Evolutionary conservation across 176 grass and related monocot species (phyloP).

Genomic region (Stipa capillata): DNA sequence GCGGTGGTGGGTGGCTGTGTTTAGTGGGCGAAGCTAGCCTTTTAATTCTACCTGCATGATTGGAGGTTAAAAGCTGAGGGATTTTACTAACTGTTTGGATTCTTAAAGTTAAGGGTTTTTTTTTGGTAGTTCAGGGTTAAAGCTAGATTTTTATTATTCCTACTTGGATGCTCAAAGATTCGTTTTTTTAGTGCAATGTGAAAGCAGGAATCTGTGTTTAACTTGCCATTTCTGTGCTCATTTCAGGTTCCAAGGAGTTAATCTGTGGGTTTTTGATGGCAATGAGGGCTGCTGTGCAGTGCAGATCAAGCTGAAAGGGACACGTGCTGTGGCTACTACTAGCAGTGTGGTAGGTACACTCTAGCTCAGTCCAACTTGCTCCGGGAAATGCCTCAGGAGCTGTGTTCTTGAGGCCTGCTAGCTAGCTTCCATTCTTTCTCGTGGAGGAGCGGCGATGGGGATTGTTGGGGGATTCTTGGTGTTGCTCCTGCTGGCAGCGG

Average conservation of each 20-base stretch:
- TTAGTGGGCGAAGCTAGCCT: neutral
- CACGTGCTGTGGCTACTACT: constrained; percentile 1
- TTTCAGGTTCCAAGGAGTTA: constrained; percentile 22
- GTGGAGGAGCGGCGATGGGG: constrained; percentile 29
- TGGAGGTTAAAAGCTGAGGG: constrained; percentile 8
- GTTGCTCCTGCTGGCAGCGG: constrained; percentile 38
- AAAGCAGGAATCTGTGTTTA: neutral
- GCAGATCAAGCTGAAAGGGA: constrained; percentile 40
- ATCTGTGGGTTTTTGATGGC: neutral
- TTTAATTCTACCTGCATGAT: constrained; percentile 12
- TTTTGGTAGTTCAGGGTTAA: neutral
- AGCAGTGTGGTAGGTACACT: neutral
- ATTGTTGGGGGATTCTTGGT: constrained; percentile 36
- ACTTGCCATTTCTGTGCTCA: neutral
- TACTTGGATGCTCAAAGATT: constrained; percentile 11
- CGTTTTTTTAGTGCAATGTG: neutral
- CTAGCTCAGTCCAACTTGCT: neutral
- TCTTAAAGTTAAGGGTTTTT: neutral
- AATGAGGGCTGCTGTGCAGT: neutral
- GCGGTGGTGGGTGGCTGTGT: constrained; percentile 1
- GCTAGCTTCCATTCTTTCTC: neutral
- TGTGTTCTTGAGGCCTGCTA: constrained; percentile 12
- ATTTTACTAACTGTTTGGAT: neutral
- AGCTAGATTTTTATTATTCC: neutral
- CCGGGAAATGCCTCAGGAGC: constrained; percentile 14